Evolutionary conservation across 805 yeast species (phyloP).

Genomic region (Teunomyces gatunensis): DNA sequence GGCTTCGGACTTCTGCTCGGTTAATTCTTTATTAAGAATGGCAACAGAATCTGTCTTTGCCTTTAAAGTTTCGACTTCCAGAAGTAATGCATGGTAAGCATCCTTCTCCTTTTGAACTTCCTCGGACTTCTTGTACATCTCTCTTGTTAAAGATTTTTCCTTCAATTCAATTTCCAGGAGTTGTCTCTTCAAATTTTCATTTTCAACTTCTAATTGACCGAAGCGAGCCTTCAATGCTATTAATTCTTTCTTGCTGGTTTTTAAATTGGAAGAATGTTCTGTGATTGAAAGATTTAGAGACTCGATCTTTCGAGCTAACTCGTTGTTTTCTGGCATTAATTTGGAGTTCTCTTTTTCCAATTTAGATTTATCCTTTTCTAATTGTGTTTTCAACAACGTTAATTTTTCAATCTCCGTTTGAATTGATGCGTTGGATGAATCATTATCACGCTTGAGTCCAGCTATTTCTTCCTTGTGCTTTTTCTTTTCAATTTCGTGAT

Average conservation of each 20-base stretch:
- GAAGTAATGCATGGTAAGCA: slow-evolving; percentile 11
- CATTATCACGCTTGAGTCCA: slow-evolving; percentile 9
- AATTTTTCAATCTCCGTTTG: slow-evolving; percentile 9
- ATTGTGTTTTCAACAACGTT: slow-evolving; percentile 5
- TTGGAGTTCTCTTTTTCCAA: slow-evolving; percentile 10
- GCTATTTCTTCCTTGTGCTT: slow-evolving; percentile 8
- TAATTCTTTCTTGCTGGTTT: slow-evolving; percentile 13
- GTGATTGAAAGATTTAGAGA: slow-evolving; percentile 12
- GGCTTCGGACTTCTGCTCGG: background rate
- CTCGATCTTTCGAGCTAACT: slow-evolving; percentile 11
- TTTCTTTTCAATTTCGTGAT: slow-evolving; percentile 9
- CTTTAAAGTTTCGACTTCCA: slow-evolving; percentile 10
- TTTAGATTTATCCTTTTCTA: slow-evolving; percentile 4
- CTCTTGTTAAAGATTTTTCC: slow-evolving; percentile 10
- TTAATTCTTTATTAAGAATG: background rate
- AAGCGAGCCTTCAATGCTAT: slow-evolving; percentile 11
- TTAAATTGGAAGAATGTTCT: slow-evolving; percentile 6
- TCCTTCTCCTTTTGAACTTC: slow-evolving; percentile 19
- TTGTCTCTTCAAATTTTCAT: slow-evolving; percentile 13
- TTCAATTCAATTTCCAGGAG: slow-evolving; percentile 14
- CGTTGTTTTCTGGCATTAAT: slow-evolving; percentile 8
- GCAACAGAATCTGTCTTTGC: slow-evolving; percentile 3
- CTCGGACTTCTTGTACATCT: slow-evolving; percentile 18
- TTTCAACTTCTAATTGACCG: slow-evolving; percentile 11
- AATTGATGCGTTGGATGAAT: background rate